Conservation (phyloP, 2,329 filamentous ascomycete species). For the Alternaria postmessia region DNA sequence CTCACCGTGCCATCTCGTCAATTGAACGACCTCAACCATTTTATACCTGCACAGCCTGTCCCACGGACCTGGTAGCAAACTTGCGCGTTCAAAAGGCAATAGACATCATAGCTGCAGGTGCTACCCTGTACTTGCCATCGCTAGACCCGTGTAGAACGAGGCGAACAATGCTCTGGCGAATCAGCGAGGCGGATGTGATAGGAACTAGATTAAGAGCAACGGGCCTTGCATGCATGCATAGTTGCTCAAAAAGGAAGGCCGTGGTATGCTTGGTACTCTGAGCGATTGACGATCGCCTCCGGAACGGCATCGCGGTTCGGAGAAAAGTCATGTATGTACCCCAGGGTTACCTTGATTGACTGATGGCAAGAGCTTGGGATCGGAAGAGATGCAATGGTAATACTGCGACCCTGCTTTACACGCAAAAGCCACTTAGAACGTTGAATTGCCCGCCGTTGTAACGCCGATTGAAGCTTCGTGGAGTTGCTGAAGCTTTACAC, state of each 20-base stretch:
- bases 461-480: conserved; percentile 2
- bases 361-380: not conserved
- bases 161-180: conserved; percentile 22
- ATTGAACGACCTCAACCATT: not conserved
- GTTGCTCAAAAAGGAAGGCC: conserved; percentile 1
- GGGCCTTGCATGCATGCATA: conserved; percentile 15
- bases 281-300: conserved; percentile 7
- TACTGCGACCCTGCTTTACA: not conserved
- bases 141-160: conserved; percentile 21
- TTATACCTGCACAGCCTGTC: conserved; percentile 22
- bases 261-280: conserved; percentile 1
- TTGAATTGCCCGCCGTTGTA: not conserved
- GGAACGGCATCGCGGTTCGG: not conserved
- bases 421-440: not conserved
- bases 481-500: conserved; percentile 8
- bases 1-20: not conserved
- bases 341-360: not conserved
- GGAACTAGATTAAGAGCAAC: conserved; percentile 15
- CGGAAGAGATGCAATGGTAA: not conserved
- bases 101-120: conserved; percentile 30
- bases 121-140: conserved; percentile 8
- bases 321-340: not conserved
- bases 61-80: conserved; percentile 16
- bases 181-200: conserved; percentile 16
- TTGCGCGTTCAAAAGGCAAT: conserved; percentile 3